These are phyloP conservation scores for Penicillium hesseltinei DNA, from an alignment of 2,329 filamentous ascomycete species.

Conservation along the genomic window DNA sequence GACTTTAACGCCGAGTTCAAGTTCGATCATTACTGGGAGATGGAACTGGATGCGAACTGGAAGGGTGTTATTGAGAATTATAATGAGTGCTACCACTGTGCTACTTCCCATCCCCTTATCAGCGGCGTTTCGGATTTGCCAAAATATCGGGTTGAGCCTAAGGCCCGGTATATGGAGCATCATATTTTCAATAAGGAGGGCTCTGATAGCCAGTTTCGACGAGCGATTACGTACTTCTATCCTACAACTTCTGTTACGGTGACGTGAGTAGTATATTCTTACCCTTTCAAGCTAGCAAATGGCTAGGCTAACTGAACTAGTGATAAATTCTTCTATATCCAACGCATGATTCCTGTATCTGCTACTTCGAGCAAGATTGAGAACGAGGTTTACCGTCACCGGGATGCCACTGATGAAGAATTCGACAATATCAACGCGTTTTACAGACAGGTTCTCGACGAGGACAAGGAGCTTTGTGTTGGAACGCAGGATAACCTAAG, in stretches of 20 bases:
- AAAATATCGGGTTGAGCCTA: conserved; percentile 54
- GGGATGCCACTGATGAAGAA: conserved; percentile 55
- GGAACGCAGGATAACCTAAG: conserved; percentile 60
- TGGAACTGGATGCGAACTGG: conserved; percentile 26
- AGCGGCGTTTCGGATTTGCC: conserved; percentile 52
- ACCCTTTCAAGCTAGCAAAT: fast-evolving
- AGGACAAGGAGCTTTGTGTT: conserved; percentile 62
- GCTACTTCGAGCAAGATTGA: conserved; percentile 54
- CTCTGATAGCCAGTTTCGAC: conserved; percentile 45
- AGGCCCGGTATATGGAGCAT: conserved; percentile 52
- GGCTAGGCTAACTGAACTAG: conserved; percentile 18
- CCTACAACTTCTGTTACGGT: conserved; percentile 33
- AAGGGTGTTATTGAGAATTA: conserved; percentile 27
- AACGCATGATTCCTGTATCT: conserved; percentile 58
- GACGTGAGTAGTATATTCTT: conserved; percentile 24
- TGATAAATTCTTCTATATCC: conserved; percentile 61
- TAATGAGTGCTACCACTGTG: conserved; percentile 30
- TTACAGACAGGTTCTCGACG: conserved; percentile 62
- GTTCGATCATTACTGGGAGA: conserved; percentile 29
- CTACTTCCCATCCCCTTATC: conserved; percentile 27
- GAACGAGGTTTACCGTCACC: conserved; percentile 64
- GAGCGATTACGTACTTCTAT: conserved; percentile 31
- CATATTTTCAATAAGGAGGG: conserved; percentile 50
- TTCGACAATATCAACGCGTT: conserved; percentile 58
- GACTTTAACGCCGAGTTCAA: conserved; percentile 22